Evolutionary conservation across 2,329 filamentous ascomycete species (phyloP).

Genomic region (Xylariales sp.): DNA sequence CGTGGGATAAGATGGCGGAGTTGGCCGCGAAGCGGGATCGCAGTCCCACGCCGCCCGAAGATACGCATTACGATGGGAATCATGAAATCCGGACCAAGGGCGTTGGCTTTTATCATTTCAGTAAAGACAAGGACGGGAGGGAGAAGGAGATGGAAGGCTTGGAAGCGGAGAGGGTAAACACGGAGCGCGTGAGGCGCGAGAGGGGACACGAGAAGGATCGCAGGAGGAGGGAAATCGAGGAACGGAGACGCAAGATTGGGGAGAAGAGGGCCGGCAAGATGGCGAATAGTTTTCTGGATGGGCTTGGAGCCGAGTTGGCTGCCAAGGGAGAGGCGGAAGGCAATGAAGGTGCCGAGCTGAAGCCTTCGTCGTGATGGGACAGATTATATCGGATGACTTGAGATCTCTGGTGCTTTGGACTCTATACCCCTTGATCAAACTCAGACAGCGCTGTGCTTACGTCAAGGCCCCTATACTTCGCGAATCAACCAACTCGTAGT

Average conservation of each 20-base stretch:
- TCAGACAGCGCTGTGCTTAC: too few relatives aligned
- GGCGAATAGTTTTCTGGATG: slow-evolving; percentile 32
- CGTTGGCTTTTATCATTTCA: slow-evolving; percentile 88
- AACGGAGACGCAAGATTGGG: slow-evolving; percentile 57
- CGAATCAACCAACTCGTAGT: too few relatives aligned
- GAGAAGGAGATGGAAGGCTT: slow-evolving; percentile 70
- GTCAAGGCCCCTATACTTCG: too few relatives aligned
- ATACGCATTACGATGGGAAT: slow-evolving; percentile 79
- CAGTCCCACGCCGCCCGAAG: slow-evolving; percentile 72
- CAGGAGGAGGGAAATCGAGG: slow-evolving; percentile 60
- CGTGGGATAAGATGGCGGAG: slow-evolving; percentile 64
- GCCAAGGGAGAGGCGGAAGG: too few relatives aligned
- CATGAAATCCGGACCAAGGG: slow-evolving; percentile 83
- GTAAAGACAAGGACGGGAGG: slow-evolving; percentile 62
- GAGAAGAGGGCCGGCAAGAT: slow-evolving; percentile 36
- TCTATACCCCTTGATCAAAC: too few relatives aligned
- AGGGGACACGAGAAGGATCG: slow-evolving; percentile 53
- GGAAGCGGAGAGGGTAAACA: slow-evolving; percentile 61
- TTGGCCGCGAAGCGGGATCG: slow-evolving; percentile 75
- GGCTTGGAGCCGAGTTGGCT: slow-evolving; percentile 27
- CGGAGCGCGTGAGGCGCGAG: slow-evolving; percentile 56
- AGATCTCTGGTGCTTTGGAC: too few relatives aligned
- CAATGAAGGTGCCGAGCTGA: too few relatives aligned
- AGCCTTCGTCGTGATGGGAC: too few relatives aligned
- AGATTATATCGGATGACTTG: too few relatives aligned